Evolutionary conservation across 768 basidiomycete genomes (phyloP).

Genomic region (Candolleomyces efflorescens): DNA sequence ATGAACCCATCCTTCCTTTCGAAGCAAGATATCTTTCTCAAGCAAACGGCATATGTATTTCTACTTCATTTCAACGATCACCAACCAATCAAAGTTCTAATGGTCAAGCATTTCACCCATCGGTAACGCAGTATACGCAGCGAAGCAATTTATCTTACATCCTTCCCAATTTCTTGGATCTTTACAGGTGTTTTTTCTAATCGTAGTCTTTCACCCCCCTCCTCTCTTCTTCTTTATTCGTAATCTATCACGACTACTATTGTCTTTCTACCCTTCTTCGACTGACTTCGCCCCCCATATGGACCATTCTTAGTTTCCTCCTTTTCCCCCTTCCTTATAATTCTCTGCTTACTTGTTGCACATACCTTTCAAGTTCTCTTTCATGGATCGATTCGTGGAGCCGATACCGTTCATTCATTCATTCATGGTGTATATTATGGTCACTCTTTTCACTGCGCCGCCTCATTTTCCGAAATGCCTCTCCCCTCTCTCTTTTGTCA

Average conservation of each 20-base stretch:
- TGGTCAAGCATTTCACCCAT: not conserved
- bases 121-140: not conserved
- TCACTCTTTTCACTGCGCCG: no score
- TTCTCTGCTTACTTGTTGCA: no score
- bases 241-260: not conserved
- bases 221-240: not conserved
- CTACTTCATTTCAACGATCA: not conserved
- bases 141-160: not conserved
- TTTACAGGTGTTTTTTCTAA: not conserved
- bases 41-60: conserved; percentile 1
- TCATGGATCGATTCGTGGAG: no score
- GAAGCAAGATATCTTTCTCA: not conserved
- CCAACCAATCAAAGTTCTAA: no score
- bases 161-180: not conserved
- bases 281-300: not conserved
- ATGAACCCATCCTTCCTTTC: no score
- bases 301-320: no score
- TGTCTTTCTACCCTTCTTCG: not conserved
- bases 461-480: no score
- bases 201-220: not conserved
- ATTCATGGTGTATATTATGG: no score
- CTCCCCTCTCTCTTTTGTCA: no score
- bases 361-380: no score
- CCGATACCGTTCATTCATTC: no score
- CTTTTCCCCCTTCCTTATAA: no score